Base-by-base conservation (phyloP, 495 filamentous ascomycete species). In the Acidomyces sp. region DNA sequence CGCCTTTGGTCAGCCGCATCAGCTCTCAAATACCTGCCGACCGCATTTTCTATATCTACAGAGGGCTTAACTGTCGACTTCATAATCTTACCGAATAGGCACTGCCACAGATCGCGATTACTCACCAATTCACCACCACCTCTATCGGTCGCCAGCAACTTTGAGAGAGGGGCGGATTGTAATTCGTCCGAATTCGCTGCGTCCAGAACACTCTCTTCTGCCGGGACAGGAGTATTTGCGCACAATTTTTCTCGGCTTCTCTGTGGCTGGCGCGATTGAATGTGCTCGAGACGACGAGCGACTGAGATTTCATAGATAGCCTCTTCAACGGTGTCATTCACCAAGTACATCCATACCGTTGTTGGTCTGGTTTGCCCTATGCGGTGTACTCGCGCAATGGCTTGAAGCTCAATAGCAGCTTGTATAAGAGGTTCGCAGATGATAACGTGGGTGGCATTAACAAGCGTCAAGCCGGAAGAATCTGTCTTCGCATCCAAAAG, bases 401-500 rank as follows among this genome's bases (percentile, higher is more conserved):
- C 88, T 54, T 97, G 88, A 4, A 94, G 69, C 52, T 95, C 88
- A 6, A 97, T 75, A 2, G 88, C 85, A 4, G 87, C 82, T 55
- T 95, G 93, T 48, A 95, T 74, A 3, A 95, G 62, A 1, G 88
- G 88, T 57, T 97, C 88, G 57, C 86, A 94, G 6, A 97, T 65
- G 50, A 97, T 88, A 1, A 97, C 85, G 55, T 97, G 83, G 9
- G 77, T 93, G 3, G 88, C 90, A 55, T 88, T 87, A 47, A 93
- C 76, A 3, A 97, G 66, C 48, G 87, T 97, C 20, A 97, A 62
- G 0, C 88, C 88, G 1, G 82, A 82, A 2, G 84, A 80, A 54
- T 93, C 84, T 0, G 85, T 78, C 43, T 82, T 80, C 1, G 86
- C 85, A 53, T 94, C 84, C 30, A 97, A 66, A 5, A 95, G 67